Conservation (phyloP, 148 eudicot genomes). For the Diospyros lotus region DNA sequence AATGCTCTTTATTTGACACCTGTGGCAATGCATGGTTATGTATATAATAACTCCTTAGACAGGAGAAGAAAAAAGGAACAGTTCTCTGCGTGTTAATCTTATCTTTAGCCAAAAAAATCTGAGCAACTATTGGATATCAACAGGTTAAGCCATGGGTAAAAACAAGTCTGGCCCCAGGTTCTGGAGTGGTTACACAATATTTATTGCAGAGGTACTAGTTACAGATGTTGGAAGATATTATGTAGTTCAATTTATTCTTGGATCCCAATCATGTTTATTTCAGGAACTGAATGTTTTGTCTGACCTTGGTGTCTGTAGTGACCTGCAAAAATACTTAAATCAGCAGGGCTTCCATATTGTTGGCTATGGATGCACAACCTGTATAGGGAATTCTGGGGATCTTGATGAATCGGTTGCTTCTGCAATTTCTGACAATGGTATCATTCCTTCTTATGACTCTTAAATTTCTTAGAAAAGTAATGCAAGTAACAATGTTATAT, state of each 20-base stretch:
- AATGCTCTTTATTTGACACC: not conserved
- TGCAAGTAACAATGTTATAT: not conserved
- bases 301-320: slow-evolving; percentile 40
- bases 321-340: slow-evolving; percentile 79
- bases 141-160: slow-evolving; percentile 96
- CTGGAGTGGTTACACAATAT: slow-evolving; percentile 89
- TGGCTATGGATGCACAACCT: slow-evolving; percentile 98
- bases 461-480: not conserved
- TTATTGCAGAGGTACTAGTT: slow-evolving; percentile 58
- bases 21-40: not conserved
- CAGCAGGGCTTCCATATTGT: slow-evolving; percentile 88
- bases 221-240: not conserved
- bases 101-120: not conserved
- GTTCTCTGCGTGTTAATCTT: not conserved
- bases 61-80: not conserved
- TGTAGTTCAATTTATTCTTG: not conserved
- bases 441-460: not conserved
- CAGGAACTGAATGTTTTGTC: slow-evolving; percentile 10
- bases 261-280: not conserved
- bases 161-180: slow-evolving; percentile 95
- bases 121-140: slow-evolving; percentile 1
- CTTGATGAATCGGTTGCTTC: slow-evolving; percentile 87
- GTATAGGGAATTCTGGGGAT: slow-evolving; percentile 98
- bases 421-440: slow-evolving; percentile 82
- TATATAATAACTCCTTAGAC: not conserved